A percentile compares a stretch with the other conserved stretches of the same genome.
Conservation (phyloP, 192 early-diverging fungal species). For the Linnemannia schmuckeri region DNA sequence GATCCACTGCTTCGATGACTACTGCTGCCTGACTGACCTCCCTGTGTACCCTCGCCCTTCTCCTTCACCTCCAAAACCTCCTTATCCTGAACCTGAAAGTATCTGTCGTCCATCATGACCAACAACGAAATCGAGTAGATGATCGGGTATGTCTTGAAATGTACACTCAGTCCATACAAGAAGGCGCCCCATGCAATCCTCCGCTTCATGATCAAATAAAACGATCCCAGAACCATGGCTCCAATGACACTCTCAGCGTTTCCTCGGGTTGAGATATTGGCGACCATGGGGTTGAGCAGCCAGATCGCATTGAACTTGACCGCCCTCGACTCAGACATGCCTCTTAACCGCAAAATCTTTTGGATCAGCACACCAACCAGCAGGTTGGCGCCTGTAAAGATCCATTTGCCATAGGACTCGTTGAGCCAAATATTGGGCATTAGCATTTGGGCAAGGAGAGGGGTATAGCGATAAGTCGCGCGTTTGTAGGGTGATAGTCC, state of each 20-base stretch:
- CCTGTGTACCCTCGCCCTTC: background rate
- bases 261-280: conserved; percentile 95
- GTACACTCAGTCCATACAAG: conserved; percentile 92
- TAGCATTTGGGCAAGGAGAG: conserved; percentile 91
- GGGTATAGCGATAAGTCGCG: conserved; percentile 98
- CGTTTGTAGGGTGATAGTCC: conserved; percentile 89
- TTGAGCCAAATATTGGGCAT: conserved; percentile 84
- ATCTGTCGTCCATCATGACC: conserved; percentile 70
- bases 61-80: conserved; percentile 27
- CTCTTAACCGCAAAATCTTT: conserved; percentile 66
- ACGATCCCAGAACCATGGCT: conserved; percentile 78
- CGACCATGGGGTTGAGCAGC: conserved; percentile 96
- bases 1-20: conserved; percentile 15
- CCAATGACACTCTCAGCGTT: conserved; percentile 92
- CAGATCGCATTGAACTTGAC: conserved; percentile 77
- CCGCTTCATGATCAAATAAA: conserved; percentile 77
- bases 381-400: conserved; percentile 91
- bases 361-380: conserved; percentile 80
- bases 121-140: conserved; percentile 92
- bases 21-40: background rate
- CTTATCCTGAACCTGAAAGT: conserved; percentile 12
- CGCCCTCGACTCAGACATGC: conserved; percentile 62
- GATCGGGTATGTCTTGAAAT: conserved; percentile 98
- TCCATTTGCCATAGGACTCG: conserved; percentile 87
- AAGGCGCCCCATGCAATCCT: conserved; percentile 67